Evolutionary conservation across 2,329 filamentous ascomycete genomes (phyloP), one percentile per base, ranked within the genome.

Genomic region (Trichoderma asperellum): DNA sequence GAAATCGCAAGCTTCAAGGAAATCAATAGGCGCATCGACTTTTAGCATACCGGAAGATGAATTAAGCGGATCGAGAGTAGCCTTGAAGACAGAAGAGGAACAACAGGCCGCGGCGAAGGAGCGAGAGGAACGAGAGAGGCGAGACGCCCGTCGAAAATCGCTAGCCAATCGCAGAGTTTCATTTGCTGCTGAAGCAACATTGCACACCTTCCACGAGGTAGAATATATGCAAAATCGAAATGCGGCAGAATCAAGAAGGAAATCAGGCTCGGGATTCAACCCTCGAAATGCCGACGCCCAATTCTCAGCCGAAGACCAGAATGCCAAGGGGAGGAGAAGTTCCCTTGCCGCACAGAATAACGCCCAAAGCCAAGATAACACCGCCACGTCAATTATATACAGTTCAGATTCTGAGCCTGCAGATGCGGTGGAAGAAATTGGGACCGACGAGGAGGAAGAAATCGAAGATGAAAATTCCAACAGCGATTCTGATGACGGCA

Each of bases 181-280:
- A 0, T 99, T 99, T 80, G 96, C 96, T 5, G 96, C 96, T 1
- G 96, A 99, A 81, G 96, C 96, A 14, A 99, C 96, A 4, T 85
- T 99, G 43, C 96, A 99, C 78, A 99, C 96, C 0, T 98, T 97
- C 86, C 94, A 98, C 76, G 94, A 96, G 68, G 88, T 97, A 56
- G 95, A 98, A 76, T 92, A 94, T 72, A 87, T 89, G 77, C 93
- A 94, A 76, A 92, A 91, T 16, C 57, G 57, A 35, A 67, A 59
- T 8, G 91, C 92, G 0, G 91, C 90, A 0, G 92, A 95, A 72
- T 89, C 90, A 12, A 93, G 92, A 14, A 85, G 93, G 73, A 87
- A 92, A 71, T 88, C 90, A 64, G 96, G 93, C 4, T 63, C 83
- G 86, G 1, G 86, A 87, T 3, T 89, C 53, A 71, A 29, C 53